Conservation (phyloP, 2,329 filamentous ascomycete genomes). For the Acrocalymma vagum region DNA sequence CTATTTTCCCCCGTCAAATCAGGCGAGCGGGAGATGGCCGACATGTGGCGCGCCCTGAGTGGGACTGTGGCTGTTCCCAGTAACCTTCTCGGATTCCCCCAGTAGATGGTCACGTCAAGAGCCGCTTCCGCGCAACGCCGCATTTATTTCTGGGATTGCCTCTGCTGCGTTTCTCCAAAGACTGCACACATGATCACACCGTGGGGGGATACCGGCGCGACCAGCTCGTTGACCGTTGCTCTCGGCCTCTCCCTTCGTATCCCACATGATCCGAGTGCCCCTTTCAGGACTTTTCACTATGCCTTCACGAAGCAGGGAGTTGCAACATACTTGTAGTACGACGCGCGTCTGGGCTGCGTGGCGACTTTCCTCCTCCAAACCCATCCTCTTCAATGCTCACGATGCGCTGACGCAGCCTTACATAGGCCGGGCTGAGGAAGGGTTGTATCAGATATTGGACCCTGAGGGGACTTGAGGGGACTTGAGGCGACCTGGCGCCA, state of each 20-base stretch:
- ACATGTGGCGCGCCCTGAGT: too few relatives aligned
- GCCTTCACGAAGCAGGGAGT: conserved; percentile 19
- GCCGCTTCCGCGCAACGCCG: too few relatives aligned
- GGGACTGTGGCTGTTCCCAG: too few relatives aligned
- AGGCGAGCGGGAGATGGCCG: too few relatives aligned
- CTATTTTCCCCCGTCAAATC: too few relatives aligned
- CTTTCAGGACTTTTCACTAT: conserved; percentile 8
- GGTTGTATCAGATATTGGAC: conserved; percentile 2
- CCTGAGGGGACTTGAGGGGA: neutral
- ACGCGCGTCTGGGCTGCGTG: conserved; percentile 38
- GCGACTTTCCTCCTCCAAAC: conserved; percentile 21
- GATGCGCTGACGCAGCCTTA: conserved; percentile 24
- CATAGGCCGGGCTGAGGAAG: conserved; percentile 13
- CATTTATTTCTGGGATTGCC: too few relatives aligned
- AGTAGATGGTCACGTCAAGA: too few relatives aligned
- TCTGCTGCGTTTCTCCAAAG: too few relatives aligned
- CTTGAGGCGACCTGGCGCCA: too few relatives aligned
- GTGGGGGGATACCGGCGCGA: conserved; percentile 7
- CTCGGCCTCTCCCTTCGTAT: too few relatives aligned
- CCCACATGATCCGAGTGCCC: conserved; percentile 4
- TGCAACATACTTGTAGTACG: conserved; percentile 20
- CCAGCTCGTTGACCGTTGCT: conserved; percentile 16
- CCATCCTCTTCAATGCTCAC: conserved; percentile 7
- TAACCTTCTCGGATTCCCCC: too few relatives aligned
- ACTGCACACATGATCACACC: conserved; percentile 21